Evolutionary conservation across 768 basidiomycete genomes (phyloP).

Genomic region (Lentinus brumalis): DNA sequence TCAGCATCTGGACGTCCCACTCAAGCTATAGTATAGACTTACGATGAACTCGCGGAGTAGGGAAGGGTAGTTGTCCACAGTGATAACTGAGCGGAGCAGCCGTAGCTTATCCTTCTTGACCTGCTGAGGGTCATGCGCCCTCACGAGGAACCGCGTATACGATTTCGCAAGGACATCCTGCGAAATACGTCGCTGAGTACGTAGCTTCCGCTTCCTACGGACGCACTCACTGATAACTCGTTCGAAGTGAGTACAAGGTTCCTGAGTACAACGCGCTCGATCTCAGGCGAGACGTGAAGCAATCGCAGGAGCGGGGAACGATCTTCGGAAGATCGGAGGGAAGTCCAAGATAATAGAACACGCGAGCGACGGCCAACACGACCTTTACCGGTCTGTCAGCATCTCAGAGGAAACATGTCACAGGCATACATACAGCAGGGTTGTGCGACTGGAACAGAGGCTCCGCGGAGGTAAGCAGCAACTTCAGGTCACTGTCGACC

Average conservation of each 20-base stretch:
- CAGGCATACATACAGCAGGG: conserved; percentile 64
- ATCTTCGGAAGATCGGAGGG: conserved; percentile 56
- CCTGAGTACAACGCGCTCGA: conserved; percentile 72
- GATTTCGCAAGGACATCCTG: conserved; percentile 67
- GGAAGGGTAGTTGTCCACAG: conserved; percentile 63
- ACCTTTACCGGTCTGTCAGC: conserved; percentile 49
- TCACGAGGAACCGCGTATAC: conserved; percentile 69
- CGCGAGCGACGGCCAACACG: conserved; percentile 71
- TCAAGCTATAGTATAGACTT: conserved; percentile 25
- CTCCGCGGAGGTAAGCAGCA: conserved; percentile 71
- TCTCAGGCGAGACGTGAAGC: conserved; percentile 66
- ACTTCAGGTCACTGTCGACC: conserved; percentile 74
- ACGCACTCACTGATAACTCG: conserved; percentile 60
- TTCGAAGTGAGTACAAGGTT: conserved; percentile 70
- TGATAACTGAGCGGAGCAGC: conserved; percentile 68
- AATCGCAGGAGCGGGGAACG: conserved; percentile 76
- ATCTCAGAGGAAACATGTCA: neutral
- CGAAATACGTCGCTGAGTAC: neutral
- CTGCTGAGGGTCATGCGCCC: conserved; percentile 62
- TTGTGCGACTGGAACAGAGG: conserved; percentile 86
- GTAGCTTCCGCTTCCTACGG: neutral
- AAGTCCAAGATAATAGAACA: conserved; percentile 74
- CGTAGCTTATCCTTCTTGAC: conserved; percentile 78
- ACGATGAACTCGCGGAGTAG: conserved; percentile 88
- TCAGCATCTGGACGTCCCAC: neutral